These are phyloP conservation scores for Acer negundo DNA, from an alignment of 345 rosid genomes.

Conservation along the genomic window DNA sequence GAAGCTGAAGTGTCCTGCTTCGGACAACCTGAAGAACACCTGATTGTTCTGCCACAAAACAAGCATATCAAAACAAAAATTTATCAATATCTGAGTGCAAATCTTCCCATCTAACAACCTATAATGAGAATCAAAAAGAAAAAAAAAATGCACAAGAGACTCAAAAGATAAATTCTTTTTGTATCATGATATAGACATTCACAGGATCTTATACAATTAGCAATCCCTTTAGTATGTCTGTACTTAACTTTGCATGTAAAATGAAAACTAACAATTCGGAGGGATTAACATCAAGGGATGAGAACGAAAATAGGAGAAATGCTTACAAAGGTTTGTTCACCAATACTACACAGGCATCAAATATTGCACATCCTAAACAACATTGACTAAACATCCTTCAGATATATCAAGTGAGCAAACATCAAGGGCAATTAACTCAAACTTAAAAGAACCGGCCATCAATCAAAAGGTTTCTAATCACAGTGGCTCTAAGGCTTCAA, in stretches of 20 bases:
- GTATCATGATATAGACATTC: not conserved
- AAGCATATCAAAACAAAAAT: not conserved
- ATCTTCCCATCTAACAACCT: not conserved
- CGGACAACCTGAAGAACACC: constrained; percentile 91
- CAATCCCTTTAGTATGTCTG: no score
- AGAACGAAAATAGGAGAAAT: no score
- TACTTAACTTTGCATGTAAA: no score
- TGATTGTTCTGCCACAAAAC: constrained; percentile 61
- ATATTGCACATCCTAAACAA: not conserved
- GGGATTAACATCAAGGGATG: not conserved
- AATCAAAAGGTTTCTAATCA: not conserved
- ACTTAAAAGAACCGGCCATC: not conserved
- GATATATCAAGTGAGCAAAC: not conserved
- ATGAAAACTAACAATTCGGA: not conserved
- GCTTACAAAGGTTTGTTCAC: no score
- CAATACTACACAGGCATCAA: not conserved
- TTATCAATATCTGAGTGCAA: not conserved
- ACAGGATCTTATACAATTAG: no score
- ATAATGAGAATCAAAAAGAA: not conserved
- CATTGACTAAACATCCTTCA: no score
- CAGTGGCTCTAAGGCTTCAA: not conserved
- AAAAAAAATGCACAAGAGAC: not conserved
- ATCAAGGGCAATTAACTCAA: not conserved
- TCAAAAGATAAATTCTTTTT: no score
- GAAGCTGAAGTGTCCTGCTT: constrained; percentile 63